Percentiles rank a stretch among this genome's conserved stretches.
Evolutionary conservation across 176 grass and related monocot species (phyloP).

Genomic region (Bromus sterilis): DNA sequence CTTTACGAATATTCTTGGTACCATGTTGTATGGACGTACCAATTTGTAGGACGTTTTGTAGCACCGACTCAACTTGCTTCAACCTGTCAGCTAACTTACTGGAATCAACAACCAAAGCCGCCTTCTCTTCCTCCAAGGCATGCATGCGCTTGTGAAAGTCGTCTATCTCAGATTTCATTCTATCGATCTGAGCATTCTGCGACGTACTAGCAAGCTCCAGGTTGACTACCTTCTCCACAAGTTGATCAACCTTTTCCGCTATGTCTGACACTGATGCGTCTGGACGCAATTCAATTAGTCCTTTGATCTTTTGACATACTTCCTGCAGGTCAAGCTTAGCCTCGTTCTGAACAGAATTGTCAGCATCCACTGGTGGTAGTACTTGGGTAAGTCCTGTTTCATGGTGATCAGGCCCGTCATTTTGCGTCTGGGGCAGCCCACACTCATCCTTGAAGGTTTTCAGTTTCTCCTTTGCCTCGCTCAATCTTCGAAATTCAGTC

Average conservation of each 20-base stretch:
- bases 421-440: conserved; percentile 16
- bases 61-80: conserved; percentile 40
- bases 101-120: conserved; percentile 24
- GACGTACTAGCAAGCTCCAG: conserved; percentile 53
- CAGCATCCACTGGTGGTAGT: background rate
- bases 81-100: conserved; percentile 38
- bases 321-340: conserved; percentile 41
- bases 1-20: conserved; percentile 27
- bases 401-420: conserved; percentile 6
- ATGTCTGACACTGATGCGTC: conserved; percentile 47
- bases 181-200: conserved; percentile 52
- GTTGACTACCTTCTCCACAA: conserved; percentile 55
- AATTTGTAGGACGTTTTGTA: conserved; percentile 34
- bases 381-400: conserved; percentile 2
- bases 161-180: conserved; percentile 53
- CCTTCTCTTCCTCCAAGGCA: conserved; percentile 42
- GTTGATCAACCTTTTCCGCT: conserved; percentile 52
- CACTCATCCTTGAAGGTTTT: conserved; percentile 49
- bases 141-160: conserved; percentile 41
- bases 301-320: conserved; percentile 43
- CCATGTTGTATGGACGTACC: conserved; percentile 31
- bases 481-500: conserved; percentile 47
- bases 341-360: conserved; percentile 25
- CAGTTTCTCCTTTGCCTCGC: conserved; percentile 51
- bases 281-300: conserved; percentile 34